These are phyloP conservation scores for Schizochytrium sp. DNA, from an alignment of 108 stramenopile species.

Conservation along the genomic window DNA sequence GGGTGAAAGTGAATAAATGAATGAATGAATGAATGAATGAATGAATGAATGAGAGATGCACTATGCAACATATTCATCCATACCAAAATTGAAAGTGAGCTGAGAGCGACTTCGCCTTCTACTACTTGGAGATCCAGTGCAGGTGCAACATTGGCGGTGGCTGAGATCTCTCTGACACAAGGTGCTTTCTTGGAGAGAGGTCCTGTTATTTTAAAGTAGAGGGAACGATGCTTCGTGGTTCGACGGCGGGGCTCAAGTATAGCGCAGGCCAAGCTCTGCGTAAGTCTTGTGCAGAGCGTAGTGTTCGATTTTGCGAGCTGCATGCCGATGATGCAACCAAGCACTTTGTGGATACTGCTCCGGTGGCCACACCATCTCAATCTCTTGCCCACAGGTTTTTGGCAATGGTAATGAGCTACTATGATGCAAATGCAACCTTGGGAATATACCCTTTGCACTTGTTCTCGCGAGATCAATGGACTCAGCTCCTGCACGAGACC, in stretches of 20 bases:
- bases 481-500: not conserved
- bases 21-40: not conserved
- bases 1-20: too few species aligned
- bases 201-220: too few species aligned
- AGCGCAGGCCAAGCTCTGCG: constrained; percentile 2
- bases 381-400: constrained; percentile 22
- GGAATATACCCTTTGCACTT: constrained; percentile 54
- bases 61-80: not conserved
- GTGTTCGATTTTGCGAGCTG: constrained; percentile 40
- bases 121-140: too few species aligned
- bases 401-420: constrained; percentile 28
- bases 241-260: not conserved
- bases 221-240: not conserved
- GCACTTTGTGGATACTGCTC: constrained; percentile 38
- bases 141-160: too few species aligned
- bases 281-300: not conserved
- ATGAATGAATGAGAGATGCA: not conserved
- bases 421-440: constrained; percentile 49
- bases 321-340: constrained; percentile 20
- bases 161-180: too few species aligned
- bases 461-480: constrained; percentile 27
- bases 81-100: not conserved
- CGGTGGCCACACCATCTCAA: constrained; percentile 41
- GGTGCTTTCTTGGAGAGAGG: too few species aligned
- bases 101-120: not conserved